Base-by-base conservation (phyloP, 139 green algal genomes). In the Mesotaenium endlicherianum region DNA sequence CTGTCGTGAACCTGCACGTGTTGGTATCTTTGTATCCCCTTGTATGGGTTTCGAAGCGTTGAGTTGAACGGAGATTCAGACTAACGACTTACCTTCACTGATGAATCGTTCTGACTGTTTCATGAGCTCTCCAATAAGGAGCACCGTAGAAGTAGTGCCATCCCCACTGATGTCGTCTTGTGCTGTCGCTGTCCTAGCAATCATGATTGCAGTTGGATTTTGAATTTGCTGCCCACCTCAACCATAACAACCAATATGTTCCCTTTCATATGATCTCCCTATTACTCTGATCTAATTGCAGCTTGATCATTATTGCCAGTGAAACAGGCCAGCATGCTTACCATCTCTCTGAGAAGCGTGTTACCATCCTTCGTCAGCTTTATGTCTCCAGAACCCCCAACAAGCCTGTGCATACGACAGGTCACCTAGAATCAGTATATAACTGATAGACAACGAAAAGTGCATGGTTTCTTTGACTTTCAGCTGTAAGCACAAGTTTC, bases 131-230 rank as follows among this genome's bases (percentile, higher is more conserved):
- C 97, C 97, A 57, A 99, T 98, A 8, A 99, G 88, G 8, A 99
- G 89, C 75, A 99, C 97, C 6, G 91, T 98, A 26, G 93, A 95
- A 0, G 94, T 97, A 17, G 97, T 99, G 74, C 97, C 97, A 87
- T 99, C 97, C 3, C 94, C 96, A 30, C 94, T 97, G 40, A 98
- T 90, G 39, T 99, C 96, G 67, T 99, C 96, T 75, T 99, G 97
- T 0, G 97, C 97, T 3, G 98, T 95, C 26, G 97, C 97, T 38
- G 95, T 95, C 14, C 97, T 91, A 4, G 97, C 97, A 80, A 99
- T 99, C 96, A 99, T 99, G 17, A 99, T 93, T 1, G 97, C 97
- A 1, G 96, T 99, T n/a, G 97, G 97, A 90, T 99, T 99, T 74
- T 98, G 96, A 71, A 99, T 99, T 86, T 99, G 96, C 83, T 88